A percentile compares a stretch with the other conserved stretches of the same genome.
Evolutionary conservation across 2,329 filamentous ascomycete species (phyloP).

Genomic region (Huntiella omanensis): DNA sequence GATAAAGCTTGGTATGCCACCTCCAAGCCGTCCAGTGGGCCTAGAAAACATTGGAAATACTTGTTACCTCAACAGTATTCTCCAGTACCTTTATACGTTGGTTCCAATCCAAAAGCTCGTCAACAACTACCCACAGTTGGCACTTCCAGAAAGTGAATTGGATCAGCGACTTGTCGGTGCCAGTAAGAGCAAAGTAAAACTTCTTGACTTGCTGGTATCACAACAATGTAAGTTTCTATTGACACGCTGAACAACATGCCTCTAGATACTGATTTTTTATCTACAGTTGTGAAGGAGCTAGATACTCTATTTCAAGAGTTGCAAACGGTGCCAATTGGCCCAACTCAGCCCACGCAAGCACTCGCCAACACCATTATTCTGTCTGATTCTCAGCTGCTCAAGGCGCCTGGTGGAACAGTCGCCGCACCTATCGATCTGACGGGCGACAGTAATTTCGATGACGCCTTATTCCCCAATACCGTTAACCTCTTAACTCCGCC

Average conservation of each 20-base stretch:
- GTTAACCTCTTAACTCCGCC: background rate
- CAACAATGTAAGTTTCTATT: slow-evolving; percentile 49
- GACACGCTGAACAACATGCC: no score
- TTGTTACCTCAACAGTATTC: slow-evolving; percentile 88
- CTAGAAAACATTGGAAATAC: slow-evolving; percentile 92
- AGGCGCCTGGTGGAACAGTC: background rate
- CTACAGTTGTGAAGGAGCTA: slow-evolving; percentile 54
- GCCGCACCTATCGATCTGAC: background rate
- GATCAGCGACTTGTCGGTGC: slow-evolving; percentile 57
- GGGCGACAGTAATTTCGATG: background rate
- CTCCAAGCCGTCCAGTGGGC: slow-evolving; percentile 35
- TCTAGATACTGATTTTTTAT: background rate
- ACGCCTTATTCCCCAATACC: background rate
- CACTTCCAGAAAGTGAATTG: slow-evolving; percentile 48
- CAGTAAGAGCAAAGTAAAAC: slow-evolving; percentile 29
- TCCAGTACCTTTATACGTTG: slow-evolving; percentile 89
- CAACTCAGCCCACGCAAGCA: slow-evolving; percentile 53
- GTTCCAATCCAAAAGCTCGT: slow-evolving; percentile 65
- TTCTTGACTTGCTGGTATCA: slow-evolving; percentile 41
- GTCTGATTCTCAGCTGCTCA: slow-evolving; percentile 17
- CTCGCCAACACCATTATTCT: slow-evolving; percentile 66
- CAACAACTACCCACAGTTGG: slow-evolving; percentile 51
- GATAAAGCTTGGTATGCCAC: slow-evolving; percentile 25
- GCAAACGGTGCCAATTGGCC: slow-evolving; percentile 39
- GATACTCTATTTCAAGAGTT: slow-evolving; percentile 51